Evolutionary conservation across 805 yeast species (phyloP), one percentile per base, ranked within the genome.

Genomic region (Suhomyces tanzawaensis): DNA sequence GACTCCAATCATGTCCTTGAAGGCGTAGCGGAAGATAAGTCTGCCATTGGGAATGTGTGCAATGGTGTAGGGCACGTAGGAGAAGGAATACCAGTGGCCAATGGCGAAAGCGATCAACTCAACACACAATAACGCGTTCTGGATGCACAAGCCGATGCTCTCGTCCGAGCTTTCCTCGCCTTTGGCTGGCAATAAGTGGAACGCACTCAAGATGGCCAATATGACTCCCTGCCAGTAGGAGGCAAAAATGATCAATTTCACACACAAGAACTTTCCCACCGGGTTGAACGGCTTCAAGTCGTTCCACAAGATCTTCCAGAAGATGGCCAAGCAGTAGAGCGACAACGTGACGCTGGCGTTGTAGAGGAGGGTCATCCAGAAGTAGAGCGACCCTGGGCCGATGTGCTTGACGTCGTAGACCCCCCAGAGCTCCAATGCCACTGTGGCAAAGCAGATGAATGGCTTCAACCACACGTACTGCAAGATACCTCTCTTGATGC

Each of bases 401-500:
- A 79, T 60, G 39, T 74, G 66, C 37, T 75, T 73, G 17, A 74
- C 74, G 36, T 77, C 65, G 52, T 82, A 77, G 35, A 69, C 51
- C 0, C 80, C 77, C 12, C 69, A 40, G 0, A 72, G 42, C 42
- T 79, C 76, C 21, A 77, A 60, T 27, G 74, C 37, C 17, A 76
- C 56, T 18, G 74, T 68, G n/a, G 73, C 63, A 9, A 81, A 42
- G 42, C 89, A 82, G n/a, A 90, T 69, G 11, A 87, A 43, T 0
- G 97, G 97, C 52, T 95, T 90, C 42, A 90, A 59, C 96, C 96
- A 93, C 6, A 91, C 96, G 55, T 91, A 93, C 59, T 93, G 99
- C 35, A 93, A 64, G 5, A 93, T 82, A 2, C 95, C 91, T 43
- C 95, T 66, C 53, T 93, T 93, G 34, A 93, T 79, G 14, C 64